Percentiles rank a stretch among this genome's conserved stretches.
These are phyloP conservation scores for Microsporum canis DNA, from an alignment of 2,329 filamentous ascomycete species.

Conservation along the genomic window DNA sequence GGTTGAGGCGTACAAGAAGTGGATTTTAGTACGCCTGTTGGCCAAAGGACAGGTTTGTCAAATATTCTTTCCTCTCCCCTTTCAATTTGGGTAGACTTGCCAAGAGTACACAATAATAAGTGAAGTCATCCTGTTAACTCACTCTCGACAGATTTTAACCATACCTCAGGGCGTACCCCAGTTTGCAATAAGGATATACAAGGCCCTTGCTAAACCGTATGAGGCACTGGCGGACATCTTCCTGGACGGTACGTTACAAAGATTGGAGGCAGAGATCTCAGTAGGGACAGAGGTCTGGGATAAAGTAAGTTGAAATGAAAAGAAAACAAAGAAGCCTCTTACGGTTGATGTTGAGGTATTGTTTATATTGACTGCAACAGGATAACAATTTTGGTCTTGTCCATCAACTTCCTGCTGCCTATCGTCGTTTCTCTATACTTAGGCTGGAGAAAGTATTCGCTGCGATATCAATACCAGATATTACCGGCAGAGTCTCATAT, in stretches of 20 bases:
- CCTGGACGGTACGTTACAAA: conserved; percentile 44
- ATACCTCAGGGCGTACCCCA: conserved; percentile 38
- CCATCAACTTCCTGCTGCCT: conserved; percentile 55
- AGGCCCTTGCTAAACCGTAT: conserved; percentile 56
- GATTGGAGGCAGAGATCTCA: conserved; percentile 54
- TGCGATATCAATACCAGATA: conserved; percentile 45
- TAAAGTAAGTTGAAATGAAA: conserved; percentile 32
- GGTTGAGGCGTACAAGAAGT: conserved; percentile 86
- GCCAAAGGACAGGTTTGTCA: conserved; percentile 47
- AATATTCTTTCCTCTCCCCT: not conserved
- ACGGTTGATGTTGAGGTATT: not conserved
- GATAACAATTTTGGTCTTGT: conserved; percentile 67
- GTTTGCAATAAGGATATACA: conserved; percentile 47
- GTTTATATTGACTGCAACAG: conserved; percentile 19
- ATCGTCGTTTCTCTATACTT: conserved; percentile 64
- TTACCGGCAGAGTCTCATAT: conserved; percentile 27
- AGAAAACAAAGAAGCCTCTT: not conserved
- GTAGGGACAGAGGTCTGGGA: conserved; percentile 50
- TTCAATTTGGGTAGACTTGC: not conserved
- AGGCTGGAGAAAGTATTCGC: conserved; percentile 63
- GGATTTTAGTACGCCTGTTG: conserved; percentile 66
- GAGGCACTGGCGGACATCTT: conserved; percentile 59
- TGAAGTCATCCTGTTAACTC: conserved; percentile 16
- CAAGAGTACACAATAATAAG: not conserved
- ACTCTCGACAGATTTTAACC: conserved; percentile 29